Evolutionary conservation across 805 yeast genomes (phyloP).

Genomic region (Barnettozyma wickerhamii): DNA sequence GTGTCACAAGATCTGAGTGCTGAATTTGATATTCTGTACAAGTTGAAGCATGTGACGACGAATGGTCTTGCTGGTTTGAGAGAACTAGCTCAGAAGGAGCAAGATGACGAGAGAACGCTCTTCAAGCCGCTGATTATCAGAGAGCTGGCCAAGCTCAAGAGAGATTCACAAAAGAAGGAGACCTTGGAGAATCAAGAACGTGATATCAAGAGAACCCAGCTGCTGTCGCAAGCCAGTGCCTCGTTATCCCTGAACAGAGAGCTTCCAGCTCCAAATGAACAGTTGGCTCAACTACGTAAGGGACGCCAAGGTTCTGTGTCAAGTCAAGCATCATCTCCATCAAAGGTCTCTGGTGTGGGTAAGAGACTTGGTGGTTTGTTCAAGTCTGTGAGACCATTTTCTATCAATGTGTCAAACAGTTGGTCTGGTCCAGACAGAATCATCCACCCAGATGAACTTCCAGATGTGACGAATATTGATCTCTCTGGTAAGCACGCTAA

Average conservation of each 20-base stretch:
- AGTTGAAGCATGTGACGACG: slow-evolving; percentile 30
- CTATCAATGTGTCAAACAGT: slow-evolving; percentile 41
- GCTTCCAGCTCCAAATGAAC: slow-evolving; percentile 12
- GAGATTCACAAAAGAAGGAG: slow-evolving; percentile 48
- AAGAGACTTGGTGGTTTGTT: slow-evolving; percentile 56
- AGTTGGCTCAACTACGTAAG: slow-evolving; percentile 16
- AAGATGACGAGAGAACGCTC: slow-evolving; percentile 34
- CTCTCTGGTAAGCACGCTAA: slow-evolving; percentile 36
- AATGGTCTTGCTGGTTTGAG: slow-evolving; percentile 32
- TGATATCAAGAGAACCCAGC: slow-evolving; percentile 29
- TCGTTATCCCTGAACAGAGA: slow-evolving; percentile 14
- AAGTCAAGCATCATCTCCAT: slow-evolving; percentile 18
- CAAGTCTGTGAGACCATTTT: slow-evolving; percentile 55
- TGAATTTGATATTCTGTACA: slow-evolving; percentile 50
- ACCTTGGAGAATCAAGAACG: slow-evolving; percentile 33
- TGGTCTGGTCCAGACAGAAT: slow-evolving; percentile 40
- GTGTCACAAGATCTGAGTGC: slow-evolving; percentile 19
- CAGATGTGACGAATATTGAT: slow-evolving; percentile 43
- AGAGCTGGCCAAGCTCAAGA: slow-evolving; percentile 47
- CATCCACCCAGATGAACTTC: slow-evolving; percentile 53
- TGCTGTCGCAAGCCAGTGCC: slow-evolving; percentile 27
- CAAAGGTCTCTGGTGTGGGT: slow-evolving; percentile 27
- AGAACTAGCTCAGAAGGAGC: slow-evolving; percentile 42
- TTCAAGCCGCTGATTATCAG: slow-evolving; percentile 42
- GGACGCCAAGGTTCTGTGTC: slow-evolving; percentile 13